Conservation (phyloP, 257 asterid genomes). For the Solanum stenotomum region DNA sequence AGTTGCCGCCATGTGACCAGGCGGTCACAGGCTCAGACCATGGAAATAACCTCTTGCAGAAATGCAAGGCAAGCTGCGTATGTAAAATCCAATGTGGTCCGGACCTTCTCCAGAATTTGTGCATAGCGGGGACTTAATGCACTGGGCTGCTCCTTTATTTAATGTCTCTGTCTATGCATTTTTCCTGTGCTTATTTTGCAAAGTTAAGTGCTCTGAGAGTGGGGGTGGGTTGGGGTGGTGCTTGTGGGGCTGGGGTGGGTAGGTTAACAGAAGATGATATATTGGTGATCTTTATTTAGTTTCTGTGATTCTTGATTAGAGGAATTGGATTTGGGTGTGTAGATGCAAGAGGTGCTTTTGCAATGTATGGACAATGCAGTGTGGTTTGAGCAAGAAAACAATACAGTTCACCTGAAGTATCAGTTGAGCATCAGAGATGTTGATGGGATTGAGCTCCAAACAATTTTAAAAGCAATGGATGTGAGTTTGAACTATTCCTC, state of each 20-base stretch:
- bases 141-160: neutral
- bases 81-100: neutral
- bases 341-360: conserved; percentile 72
- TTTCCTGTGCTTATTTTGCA: neutral
- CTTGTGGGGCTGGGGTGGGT: neutral
- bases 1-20: no score
- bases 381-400: conserved; percentile 46
- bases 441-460: conserved; percentile 54
- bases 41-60: neutral
- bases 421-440: conserved; percentile 29
- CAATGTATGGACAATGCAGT: conserved; percentile 67
- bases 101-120: neutral
- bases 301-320: conserved; percentile 41
- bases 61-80: neutral
- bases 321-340: conserved; percentile 57
- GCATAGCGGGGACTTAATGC: neutral
- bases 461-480: conserved; percentile 75
- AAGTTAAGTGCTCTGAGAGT: neutral
- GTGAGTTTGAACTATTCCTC: conserved; percentile 36
- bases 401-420: conserved; percentile 43
- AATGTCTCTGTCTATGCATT: neutral
- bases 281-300: conserved; percentile 17
- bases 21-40: neutral
- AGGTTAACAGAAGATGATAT: neutral
- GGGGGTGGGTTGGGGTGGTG: no score